Evolutionary conservation across 169 alveolate genomes (phyloP), one percentile per base, ranked within the genome.

Genomic region (Eimeria necatrix): DNA sequence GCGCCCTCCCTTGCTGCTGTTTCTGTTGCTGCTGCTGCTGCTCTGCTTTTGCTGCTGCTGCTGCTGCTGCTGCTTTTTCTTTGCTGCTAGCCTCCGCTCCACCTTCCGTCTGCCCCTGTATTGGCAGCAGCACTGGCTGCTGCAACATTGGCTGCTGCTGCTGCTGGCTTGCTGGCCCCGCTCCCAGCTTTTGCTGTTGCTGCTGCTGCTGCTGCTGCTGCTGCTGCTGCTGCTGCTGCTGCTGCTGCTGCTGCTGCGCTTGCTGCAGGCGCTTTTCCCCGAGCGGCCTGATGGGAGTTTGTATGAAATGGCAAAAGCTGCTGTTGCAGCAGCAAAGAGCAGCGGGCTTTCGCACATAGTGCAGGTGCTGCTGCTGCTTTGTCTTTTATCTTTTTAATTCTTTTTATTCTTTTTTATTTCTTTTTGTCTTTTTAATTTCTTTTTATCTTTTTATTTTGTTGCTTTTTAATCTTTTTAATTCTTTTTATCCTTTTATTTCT

Each of bases 271-370:
- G 9, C 24, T 71, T 5, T 71, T 71, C 24, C 83, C 83, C 18
- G 83, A 71, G 52, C 46, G 48, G 53, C 4, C n/a, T 22, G 83
- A 71, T 24, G 52, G 52, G 24, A 26, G 83, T 71, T 14, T 71
- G 52, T 71, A 71, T 14, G 83, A 32, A 22, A 71, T 71, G 83
- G 49, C 83, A 48, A 71, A 71, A 48, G 49, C 16, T 6, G 83
- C 83, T 4, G 83, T 71, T 22, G 83, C 83, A 26, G 83, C 83
- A 71, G 83, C 83, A 71, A 71, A 71, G 24, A 48, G 10, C 12
- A 12, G 24, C 16, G 51, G 51, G 51, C 51, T n/a, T 0, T n/a
- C 20, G 4, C 48, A 14, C 51, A 24, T 71, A 22, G 52, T 71
- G 18, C 52, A 20, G 46, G 83, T 71, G 46, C 52, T 8, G 78